Conservation (phyloP, 1,139 yeast genomes). For the Eremothecium gossypii region DNA sequence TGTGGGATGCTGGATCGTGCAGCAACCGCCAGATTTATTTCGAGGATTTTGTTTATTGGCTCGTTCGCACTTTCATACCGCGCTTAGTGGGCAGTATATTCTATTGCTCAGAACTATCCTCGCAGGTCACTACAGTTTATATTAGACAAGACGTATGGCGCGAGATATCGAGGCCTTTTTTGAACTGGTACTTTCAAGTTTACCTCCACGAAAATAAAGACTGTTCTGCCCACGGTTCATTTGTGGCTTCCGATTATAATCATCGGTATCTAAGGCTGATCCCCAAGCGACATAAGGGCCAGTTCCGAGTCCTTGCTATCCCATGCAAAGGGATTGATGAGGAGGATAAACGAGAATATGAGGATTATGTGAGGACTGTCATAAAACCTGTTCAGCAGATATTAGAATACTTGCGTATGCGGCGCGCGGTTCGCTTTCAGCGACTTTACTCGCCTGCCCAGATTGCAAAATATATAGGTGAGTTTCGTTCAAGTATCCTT, state of each 20-base stretch:
- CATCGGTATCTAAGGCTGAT: slow-evolving; percentile 38
- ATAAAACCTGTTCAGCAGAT: slow-evolving; percentile 35
- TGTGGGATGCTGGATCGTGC: slow-evolving; percentile 37
- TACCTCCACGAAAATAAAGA: slow-evolving; percentile 27
- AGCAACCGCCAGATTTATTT: slow-evolving; percentile 34
- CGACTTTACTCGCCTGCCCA: slow-evolving; percentile 31
- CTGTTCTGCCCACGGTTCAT: slow-evolving; percentile 25
- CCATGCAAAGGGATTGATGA: slow-evolving; percentile 34
- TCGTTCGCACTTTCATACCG: slow-evolving; percentile 41
- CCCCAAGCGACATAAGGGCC: slow-evolving; percentile 43
- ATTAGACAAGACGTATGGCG: slow-evolving; percentile 60
- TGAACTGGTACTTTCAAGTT: slow-evolving; percentile 33
- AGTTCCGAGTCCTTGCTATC: slow-evolving; percentile 50
- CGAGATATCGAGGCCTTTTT: slow-evolving; percentile 35
- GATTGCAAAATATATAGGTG: slow-evolving; percentile 28
- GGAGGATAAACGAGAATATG: slow-evolving; percentile 26
- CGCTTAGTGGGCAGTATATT: slow-evolving; percentile 48
- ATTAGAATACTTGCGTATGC: slow-evolving; percentile 25
- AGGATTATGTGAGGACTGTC: slow-evolving; percentile 23
- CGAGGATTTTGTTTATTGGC: slow-evolving; percentile 40
- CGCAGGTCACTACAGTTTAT: slow-evolving; percentile 35
- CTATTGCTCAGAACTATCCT: slow-evolving; percentile 55
- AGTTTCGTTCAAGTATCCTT: slow-evolving; percentile 26
- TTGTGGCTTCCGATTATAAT: slow-evolving; percentile 18
- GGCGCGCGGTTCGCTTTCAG: slow-evolving; percentile 16